phyloP scores from a whole-genome alignment of 306 rosid species.

The Betula pendula region DNA sequence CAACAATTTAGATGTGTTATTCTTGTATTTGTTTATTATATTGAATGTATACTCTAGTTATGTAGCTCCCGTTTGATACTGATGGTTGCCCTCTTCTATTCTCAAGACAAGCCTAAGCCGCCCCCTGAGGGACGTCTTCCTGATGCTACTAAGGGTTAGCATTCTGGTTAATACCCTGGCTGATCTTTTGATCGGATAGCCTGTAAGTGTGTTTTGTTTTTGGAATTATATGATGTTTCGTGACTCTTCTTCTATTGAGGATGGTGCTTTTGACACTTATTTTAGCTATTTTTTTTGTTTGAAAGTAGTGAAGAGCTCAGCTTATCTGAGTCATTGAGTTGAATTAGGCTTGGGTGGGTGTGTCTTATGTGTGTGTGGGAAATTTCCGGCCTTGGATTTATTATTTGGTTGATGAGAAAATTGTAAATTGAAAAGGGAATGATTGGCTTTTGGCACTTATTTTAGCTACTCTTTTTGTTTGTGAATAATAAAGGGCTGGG shows the following conservation, averaged over 20 bases:
- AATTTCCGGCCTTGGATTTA: too few relatives aligned
- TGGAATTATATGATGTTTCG: neutral
- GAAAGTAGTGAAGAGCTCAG: too few relatives aligned
- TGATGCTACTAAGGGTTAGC: conserved; percentile 72
- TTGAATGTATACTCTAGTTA: too few relatives aligned
- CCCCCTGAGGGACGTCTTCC: conserved; percentile 98
- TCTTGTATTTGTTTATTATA: too few relatives aligned
- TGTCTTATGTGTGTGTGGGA: too few relatives aligned
- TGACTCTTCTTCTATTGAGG: conserved; percentile 54
- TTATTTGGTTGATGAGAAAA: too few relatives aligned
- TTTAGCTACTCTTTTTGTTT: neutral
- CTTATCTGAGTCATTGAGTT: too few relatives aligned
- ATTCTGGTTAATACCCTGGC: neutral
- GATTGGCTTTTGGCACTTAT: too few relatives aligned
- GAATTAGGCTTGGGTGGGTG: too few relatives aligned
- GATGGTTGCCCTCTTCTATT: neutral
- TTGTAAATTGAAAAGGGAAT: too few relatives aligned
- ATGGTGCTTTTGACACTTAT: conserved; percentile 39
- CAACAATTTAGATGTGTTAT: too few relatives aligned
- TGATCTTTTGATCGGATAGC: neutral
- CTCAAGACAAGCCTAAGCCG: conserved; percentile 72
- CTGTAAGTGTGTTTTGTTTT: neutral
- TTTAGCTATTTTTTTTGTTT: neutral
- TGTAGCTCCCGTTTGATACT: neutral
- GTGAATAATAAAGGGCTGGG: neutral